These are phyloP conservation scores for Dissophora globulifera DNA, from an alignment of 192 early-diverging fungal genomes.

Conservation along the genomic window DNA sequence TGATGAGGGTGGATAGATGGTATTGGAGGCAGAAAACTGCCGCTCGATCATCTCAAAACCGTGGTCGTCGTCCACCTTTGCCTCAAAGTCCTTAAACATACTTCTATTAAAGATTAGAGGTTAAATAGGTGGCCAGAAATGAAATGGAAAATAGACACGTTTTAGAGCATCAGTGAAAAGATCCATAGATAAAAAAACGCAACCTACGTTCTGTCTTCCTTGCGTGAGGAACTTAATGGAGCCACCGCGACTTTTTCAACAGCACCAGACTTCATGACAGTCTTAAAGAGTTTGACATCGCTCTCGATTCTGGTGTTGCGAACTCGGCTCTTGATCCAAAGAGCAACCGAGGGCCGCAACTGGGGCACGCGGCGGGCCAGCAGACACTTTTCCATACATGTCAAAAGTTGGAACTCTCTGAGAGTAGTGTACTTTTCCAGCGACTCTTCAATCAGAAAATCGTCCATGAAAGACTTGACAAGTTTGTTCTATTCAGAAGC, in stretches of 20 bases:
- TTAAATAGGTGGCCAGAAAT: too few relatives aligned
- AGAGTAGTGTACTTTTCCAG: constrained; percentile 42
- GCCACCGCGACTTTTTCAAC: constrained; percentile 7
- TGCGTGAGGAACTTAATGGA: not conserved
- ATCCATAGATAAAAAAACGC: not conserved
- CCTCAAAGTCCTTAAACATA: too few relatives aligned
- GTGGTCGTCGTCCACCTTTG: too few relatives aligned
- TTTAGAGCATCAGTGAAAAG: too few relatives aligned
- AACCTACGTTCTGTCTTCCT: not conserved
- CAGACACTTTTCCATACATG: constrained; percentile 56
- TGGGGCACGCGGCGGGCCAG: constrained; percentile 46
- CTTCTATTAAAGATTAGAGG: too few relatives aligned
- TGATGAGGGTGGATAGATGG: too few relatives aligned
- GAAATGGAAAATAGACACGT: too few relatives aligned
- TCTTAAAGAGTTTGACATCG: constrained; percentile 30
- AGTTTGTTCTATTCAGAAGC: constrained; percentile 67
- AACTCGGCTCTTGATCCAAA: constrained; percentile 34
- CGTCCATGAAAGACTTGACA: constrained; percentile 57
- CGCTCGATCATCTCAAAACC: too few relatives aligned
- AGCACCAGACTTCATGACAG: constrained; percentile 39
- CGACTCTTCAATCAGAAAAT: constrained; percentile 51
- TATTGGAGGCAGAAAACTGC: too few relatives aligned
- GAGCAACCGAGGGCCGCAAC: constrained; percentile 25
- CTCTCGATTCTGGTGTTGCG: constrained; percentile 15
- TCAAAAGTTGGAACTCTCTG: constrained; percentile 38